Base-by-base conservation (phyloP, 2,329 filamentous ascomycete species). In the Purpureocillium takamizusanense region DNA sequence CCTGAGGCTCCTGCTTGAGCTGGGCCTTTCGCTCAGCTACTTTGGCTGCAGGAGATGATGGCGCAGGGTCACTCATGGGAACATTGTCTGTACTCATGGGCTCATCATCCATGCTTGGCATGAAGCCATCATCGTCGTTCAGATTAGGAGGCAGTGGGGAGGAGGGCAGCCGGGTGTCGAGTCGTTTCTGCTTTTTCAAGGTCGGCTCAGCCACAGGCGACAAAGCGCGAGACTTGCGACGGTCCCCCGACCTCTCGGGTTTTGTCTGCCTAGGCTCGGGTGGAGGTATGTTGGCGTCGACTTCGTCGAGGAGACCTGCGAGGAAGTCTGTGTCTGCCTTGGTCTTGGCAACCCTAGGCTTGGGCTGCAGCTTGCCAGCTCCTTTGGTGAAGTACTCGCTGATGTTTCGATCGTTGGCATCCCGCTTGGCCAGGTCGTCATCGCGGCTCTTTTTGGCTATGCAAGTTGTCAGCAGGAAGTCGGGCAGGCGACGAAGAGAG, bases 311-410 rank as follows among this genome's bases (percentile, higher is more conserved):
- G 2, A 98, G 72, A 52, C 82, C 79, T 14, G 79, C 76, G 62
- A 98, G 76, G 62, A 97, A 98, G 40, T 84, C 83, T 41, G 87
- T 83, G 52, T 97, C 90, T 48, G 86, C 90, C 50, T 89, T 83
- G 5, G 86, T 94, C 52, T 83, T 86, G 44, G 28, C 42, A 61
- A 89, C 87, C 74, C 95, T 97, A 14, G 83, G 72, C 57, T 95
- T 97, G 12, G 81, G 69, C 41, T 80, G 81, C 36, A 73, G 61
- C 47, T 74, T 73, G 42, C 69, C 68, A 27, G 77, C 74, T 39
- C 86, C 87, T 50, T 83, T 85, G 49, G 76, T 90, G 59, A 98
- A 97, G 63, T 94, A 98, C 53, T 94, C 90, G 62, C 83, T 88
- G 56, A 98, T 97, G 50, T 88, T 84, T 54, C 85, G 84, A 60